phyloP scores from a whole-genome alignment of 1,284 basidiomycete genomes.

The Puccinia polysora region DNA sequence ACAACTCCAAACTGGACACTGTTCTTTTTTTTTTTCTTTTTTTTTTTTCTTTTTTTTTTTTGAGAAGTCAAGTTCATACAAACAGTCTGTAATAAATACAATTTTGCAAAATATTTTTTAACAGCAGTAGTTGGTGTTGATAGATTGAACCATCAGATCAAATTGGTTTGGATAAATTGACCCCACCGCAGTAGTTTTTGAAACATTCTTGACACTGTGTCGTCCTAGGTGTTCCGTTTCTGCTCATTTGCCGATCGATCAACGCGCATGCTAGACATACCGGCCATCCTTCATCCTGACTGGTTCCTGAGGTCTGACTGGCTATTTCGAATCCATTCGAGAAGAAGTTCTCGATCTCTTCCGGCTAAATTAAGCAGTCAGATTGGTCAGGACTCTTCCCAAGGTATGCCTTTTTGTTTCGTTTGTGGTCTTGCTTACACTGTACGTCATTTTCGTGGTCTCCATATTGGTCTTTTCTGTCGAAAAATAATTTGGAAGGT shows the following conservation, averaged over 20 bases:
- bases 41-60: too few species aligned
- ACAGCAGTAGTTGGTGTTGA: too few species aligned
- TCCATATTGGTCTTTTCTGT: slow-evolving; percentile 17
- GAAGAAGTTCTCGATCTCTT: slow-evolving; percentile 34
- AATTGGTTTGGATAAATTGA: neutral
- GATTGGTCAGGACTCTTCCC: too few species aligned
- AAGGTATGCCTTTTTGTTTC: too few species aligned
- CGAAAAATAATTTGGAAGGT: slow-evolving; percentile 39
- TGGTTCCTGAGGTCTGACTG: slow-evolving; percentile 23
- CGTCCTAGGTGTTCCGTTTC: slow-evolving; percentile 17
- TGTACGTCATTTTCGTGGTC: slow-evolving; percentile 17
- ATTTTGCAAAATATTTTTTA: too few species aligned
- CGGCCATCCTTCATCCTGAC: slow-evolving; percentile 20
- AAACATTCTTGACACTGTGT: slow-evolving; percentile 40
- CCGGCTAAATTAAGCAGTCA: neutral
- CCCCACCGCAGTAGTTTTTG: slow-evolving; percentile 24
- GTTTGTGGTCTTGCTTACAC: neutral
- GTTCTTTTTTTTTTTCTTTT: too few species aligned
- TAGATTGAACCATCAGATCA: too few species aligned
- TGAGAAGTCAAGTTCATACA: too few species aligned
- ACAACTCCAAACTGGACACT: too few species aligned
- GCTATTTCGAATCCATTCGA: slow-evolving; percentile 39
- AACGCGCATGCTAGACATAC: slow-evolving; percentile 35
- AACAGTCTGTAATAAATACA: too few species aligned
- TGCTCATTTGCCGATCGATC: slow-evolving; percentile 25